Base-by-base conservation (phyloP, 352 stramenopile species). In the Phytophthora pistaciae region DNA sequence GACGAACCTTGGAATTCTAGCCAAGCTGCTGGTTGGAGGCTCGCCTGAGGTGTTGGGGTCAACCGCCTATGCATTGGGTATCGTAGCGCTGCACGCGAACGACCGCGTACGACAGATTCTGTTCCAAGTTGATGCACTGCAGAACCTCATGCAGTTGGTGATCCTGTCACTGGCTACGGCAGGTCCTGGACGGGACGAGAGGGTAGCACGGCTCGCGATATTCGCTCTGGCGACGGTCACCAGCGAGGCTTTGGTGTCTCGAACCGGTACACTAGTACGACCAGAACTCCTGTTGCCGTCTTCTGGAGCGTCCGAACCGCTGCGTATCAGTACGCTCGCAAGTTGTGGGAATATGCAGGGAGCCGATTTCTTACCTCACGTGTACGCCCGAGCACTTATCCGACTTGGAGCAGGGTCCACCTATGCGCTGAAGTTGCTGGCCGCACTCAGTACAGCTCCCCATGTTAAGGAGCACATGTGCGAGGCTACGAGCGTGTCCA, bases 11-110 rank as follows among this genome's bases (percentile, higher is more conserved):
- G 84, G 77, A 1, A 93, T 92, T 55, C 60, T 93, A 1, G 84
- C 84, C 3, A 93, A 92, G 61, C 63, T 93, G 31, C 66, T 93
- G 3, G 76, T 91, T 8, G 83, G 84, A 16, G 84, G 84, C 1
- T 88, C 81, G 0, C 60, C 57, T 6, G 83, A 88, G 3, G 84
- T 92, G 3, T 66, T 93, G 1, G 77, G 77, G 50, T 77, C 79
- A 3, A 74, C 86, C 2, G 64, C 82, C 3, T 91, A 83, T 59
- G 83, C 84, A 4, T 70, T 93, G 27, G 86, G 86, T 1, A 72
- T 88, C 5, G 74, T 88, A 5, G 80, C 74, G 10, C 66, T 77
- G 8, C 36, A 83, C 23, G 76, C 76, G 5, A 76, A 82, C 9
- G 67, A 83, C 9, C 60, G 36, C 8, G 66, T 86, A 4, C 86